Conservation (phyloP, 164 flowering plant species). For the Chimonanthus praecox region DNA sequence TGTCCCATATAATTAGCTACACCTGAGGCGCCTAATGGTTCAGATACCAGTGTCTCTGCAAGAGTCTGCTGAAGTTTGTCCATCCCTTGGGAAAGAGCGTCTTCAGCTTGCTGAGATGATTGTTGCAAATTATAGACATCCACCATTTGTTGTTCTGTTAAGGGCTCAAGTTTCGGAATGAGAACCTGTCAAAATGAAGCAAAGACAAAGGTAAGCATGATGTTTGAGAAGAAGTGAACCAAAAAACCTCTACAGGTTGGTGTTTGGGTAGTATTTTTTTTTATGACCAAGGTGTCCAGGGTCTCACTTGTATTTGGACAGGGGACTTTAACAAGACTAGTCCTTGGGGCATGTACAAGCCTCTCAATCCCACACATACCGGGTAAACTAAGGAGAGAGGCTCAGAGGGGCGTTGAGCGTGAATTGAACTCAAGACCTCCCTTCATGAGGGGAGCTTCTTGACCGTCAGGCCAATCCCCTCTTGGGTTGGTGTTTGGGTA, state of each 20-base stretch:
- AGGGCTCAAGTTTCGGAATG: slow-evolving; percentile 59
- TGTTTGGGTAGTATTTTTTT: too few species aligned
- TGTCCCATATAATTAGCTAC: slow-evolving; percentile 52
- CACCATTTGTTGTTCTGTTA: slow-evolving; percentile 57
- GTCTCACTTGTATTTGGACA: too few species aligned
- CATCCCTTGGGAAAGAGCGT: slow-evolving; percentile 94
- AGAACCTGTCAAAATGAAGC: slow-evolving; percentile 55
- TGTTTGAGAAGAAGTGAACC: neutral
- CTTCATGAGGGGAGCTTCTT: too few species aligned
- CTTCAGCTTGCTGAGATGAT: slow-evolving; percentile 95
- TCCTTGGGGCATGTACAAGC: too few species aligned
- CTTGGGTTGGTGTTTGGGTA: neutral
- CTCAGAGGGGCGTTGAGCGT: too few species aligned
- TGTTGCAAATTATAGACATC: slow-evolving; percentile 54
- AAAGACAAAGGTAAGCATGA: neutral
- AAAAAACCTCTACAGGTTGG: too few species aligned
- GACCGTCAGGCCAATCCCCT: too few species aligned
- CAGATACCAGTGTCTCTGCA: slow-evolving; percentile 48
- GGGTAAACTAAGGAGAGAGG: too few species aligned
- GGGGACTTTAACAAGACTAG: too few species aligned
- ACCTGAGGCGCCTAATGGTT: slow-evolving; percentile 35
- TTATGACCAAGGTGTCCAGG: too few species aligned
- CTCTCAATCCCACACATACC: too few species aligned
- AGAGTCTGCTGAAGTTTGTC: slow-evolving; percentile 71
- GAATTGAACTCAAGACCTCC: too few species aligned